Base-by-base conservation (phyloP, 2,329 filamentous ascomycete species). In the Ascochyta viciae-villosae region DNA sequence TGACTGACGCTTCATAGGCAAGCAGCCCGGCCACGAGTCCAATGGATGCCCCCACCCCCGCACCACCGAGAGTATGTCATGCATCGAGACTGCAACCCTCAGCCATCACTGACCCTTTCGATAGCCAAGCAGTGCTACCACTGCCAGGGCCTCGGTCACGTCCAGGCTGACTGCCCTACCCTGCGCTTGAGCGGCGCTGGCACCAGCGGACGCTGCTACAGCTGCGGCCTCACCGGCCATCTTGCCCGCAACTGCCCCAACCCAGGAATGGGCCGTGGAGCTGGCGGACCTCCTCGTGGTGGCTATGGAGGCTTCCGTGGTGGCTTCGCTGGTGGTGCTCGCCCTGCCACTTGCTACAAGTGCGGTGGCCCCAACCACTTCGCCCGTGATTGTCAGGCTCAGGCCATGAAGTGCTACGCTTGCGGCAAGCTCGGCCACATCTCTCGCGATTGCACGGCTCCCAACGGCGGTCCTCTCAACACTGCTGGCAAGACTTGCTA, bases 401-500 rank as follows among this genome's bases (percentile, higher is more conserved):
- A 96, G 80, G 91, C 92, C 62, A 96, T 96, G 92, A 97, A 97
- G 83, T 97, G 93, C 85, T 97, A 96, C 74, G 93, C 93, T 65
- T 97, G 93, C 76, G 93, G 93, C 76, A 96, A 96, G 83, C 87
- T 96, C 51, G 70, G 92, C 47, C 92, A 96, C 81, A 96, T 96
- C 78, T 96, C 91, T 55, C 85, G 88, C 70, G 95, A 99, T 80
- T 99, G 95, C 84, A 96, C 93, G 42, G 92, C 94, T 60, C 94
- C 95, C 63, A 98, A 98, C 77, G 95, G 95, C 54, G 95, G 95
- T 23, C 92, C 94, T 42, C 84, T 98, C 66, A 97, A 95, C 85
- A 96, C 92, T 63, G 92, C 91, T 61, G 94, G 94, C 74, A 99
- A 98, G 87, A 96, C 93, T 63, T 99, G 95, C 87, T 99, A 99